A percentile compares a stretch with the other conserved stretches of the same genome.
Conservation (phyloP, 208 protist species). For the Strigomonas oncopelti region DNA sequence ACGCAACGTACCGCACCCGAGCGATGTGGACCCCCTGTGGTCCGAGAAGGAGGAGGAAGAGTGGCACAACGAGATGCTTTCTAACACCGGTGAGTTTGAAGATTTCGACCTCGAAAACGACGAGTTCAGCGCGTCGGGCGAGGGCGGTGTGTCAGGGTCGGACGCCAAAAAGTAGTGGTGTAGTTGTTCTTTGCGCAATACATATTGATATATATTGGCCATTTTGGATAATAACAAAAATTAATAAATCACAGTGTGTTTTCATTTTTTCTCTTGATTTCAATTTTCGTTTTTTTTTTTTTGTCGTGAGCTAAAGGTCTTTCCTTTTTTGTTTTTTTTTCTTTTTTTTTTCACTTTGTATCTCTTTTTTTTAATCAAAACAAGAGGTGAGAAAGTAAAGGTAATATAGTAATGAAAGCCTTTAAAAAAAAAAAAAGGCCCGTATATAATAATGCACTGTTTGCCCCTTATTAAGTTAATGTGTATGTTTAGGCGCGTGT, state of each 20-base stretch:
- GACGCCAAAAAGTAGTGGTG: not conserved
- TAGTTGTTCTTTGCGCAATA: too few relatives aligned
- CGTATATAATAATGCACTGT: too few relatives aligned
- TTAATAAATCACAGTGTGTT: too few relatives aligned
- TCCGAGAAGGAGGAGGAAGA: constrained; percentile 90
- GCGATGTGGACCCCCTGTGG: constrained; percentile 88
- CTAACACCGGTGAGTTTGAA: constrained; percentile 83
- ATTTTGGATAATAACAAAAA: too few relatives aligned
- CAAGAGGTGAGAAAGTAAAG: too few relatives aligned
- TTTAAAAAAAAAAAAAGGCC: too few relatives aligned
- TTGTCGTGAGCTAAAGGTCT: not conserved
- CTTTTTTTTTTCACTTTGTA: not conserved
- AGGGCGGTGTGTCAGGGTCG: constrained; percentile 31
- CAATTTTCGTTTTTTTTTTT: not conserved
- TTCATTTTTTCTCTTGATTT: not conserved
- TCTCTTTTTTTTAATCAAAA: too few relatives aligned
- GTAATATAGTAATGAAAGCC: too few relatives aligned
- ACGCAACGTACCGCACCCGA: constrained; percentile 88
- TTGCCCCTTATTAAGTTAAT: too few relatives aligned
- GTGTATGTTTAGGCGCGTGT: too few relatives aligned
- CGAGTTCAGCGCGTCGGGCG: constrained; percentile 49
- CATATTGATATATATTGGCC: too few relatives aligned
- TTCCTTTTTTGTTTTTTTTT: constrained; percentile 6
- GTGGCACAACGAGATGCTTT: constrained; percentile 88
- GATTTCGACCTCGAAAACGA: constrained; percentile 84